Base-by-base conservation (phyloP, 345 rosid species). In the Populus euphratica region DNA sequence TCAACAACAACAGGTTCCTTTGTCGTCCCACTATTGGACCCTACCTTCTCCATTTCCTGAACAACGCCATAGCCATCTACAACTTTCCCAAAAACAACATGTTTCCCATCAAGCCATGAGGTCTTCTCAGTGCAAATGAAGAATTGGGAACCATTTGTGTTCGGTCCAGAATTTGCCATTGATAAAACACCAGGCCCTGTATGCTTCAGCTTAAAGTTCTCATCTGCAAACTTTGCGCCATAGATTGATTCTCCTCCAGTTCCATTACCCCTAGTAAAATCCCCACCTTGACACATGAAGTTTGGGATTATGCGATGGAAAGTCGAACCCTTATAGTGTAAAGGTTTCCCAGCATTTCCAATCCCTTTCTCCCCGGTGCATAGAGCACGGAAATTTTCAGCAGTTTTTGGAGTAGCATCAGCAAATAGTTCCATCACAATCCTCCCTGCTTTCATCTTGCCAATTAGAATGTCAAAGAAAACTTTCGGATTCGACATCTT, bases 211-310 rank as follows among this genome's bases (percentile, higher is more conserved):
- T 90, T 91, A 86, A 94, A 91, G 86, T 91, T 91, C 89, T 94
- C 97, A 27, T 94, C 95, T 0, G 85, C 86, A 84, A 94, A 94
- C 77, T 89, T 91, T 21, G 16, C 0, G n/a, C 95, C 94, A 16
- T 90, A 90, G 8, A 93, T 91, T 0, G 98, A 89, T 77, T 94
- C 98, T 3, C 95, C 97, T 14, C 97, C 98, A 0, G 95, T 93
- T 49, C 98, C 98, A 72, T 93, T 89, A 44, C 73, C 97, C n/a
- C 89, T 86, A 0, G 95, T 90, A 83, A 94, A 92, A 74, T 92
- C 97, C 62, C 97, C 97, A 38, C 95, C 95, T 78, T 94, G 98
- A 80, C 98, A 94, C 98, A 89, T 93, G 88, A 92, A 94, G 61
- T 72, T 81, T 0, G 97, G 98, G 72, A 94, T 94, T n/a, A 94